phyloP scores from a whole-genome alignment of 306 rosid species.

The Vachellia collinsii region DNA sequence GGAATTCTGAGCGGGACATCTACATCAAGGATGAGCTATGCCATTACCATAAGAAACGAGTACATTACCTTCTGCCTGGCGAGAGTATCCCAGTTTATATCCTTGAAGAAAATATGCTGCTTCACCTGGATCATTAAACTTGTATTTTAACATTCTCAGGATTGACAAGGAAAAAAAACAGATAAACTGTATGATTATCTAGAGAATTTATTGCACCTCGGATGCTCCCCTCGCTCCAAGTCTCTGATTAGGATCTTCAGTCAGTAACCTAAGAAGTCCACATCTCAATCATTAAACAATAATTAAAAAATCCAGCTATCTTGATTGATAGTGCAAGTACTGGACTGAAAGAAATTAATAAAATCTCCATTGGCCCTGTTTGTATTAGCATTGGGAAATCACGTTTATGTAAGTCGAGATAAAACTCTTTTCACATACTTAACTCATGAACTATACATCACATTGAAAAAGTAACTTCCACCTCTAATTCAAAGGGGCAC shows the following conservation, averaged over 20 bases:
- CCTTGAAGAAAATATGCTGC: slow-evolving; percentile 90
- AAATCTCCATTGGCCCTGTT: slow-evolving; percentile 5
- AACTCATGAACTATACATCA: too few relatives aligned
- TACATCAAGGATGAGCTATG: slow-evolving; percentile 7
- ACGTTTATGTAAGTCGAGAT: too few relatives aligned
- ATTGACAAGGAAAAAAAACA: slow-evolving; percentile 2
- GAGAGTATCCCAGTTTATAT: slow-evolving; percentile 98
- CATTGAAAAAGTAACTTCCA: too few relatives aligned
- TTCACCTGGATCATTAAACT: slow-evolving; percentile 71
- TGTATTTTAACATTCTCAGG: slow-evolving; percentile 27
- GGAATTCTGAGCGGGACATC: slow-evolving; percentile 20
- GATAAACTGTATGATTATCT: slow-evolving; percentile 11
- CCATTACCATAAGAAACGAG: background rate
- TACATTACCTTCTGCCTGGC: slow-evolving; percentile 89
- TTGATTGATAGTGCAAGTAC: slow-evolving; percentile 3
- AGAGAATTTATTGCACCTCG: slow-evolving; percentile 64
- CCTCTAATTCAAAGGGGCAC: too few relatives aligned
- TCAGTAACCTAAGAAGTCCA: slow-evolving; percentile 68
- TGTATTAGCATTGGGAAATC: too few relatives aligned
- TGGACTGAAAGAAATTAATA: slow-evolving; percentile 2
- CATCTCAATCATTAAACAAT: slow-evolving; percentile 36
- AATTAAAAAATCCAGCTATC: slow-evolving; percentile 1
- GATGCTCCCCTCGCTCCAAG: slow-evolving; percentile 97
- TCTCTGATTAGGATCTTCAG: slow-evolving; percentile 95
- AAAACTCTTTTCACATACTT: too few relatives aligned